phyloP scores from a whole-genome alignment of 1,284 basidiomycete species.

The Apiotrichum siamense region DNA sequence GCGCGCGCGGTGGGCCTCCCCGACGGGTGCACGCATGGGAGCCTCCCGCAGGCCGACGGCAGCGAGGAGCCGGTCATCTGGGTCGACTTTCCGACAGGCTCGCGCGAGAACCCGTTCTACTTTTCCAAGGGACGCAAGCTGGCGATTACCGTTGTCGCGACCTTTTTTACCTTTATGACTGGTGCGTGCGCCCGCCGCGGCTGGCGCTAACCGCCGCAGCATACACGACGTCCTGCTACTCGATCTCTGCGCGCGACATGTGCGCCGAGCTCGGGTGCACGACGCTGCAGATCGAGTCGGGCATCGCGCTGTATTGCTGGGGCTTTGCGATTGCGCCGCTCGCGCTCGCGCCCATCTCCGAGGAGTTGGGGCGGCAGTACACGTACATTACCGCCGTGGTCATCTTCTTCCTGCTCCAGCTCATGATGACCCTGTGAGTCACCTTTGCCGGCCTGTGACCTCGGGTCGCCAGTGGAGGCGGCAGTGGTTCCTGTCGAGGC shows the following conservation, averaged over 20 bases:
- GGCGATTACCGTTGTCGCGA: conserved; percentile 58
- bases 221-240: conserved; percentile 55
- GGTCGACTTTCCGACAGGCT: conserved; percentile 57
- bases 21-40: conserved; percentile 9
- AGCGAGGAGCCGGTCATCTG: conserved; percentile 33
- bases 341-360: conserved; percentile 65
- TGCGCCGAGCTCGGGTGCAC: conserved; percentile 59
- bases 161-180: conserved; percentile 56
- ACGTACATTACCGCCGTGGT: conserved; percentile 59
- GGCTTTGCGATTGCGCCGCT: conserved; percentile 68
- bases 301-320: conserved; percentile 56
- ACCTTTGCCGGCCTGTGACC: background rate
- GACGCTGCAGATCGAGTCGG: conserved; percentile 57
- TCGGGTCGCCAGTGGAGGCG: too few species aligned
- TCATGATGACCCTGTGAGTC: conserved; percentile 59
- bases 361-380: conserved; percentile 68
- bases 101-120: conserved; percentile 56
- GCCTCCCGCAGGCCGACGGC: background rate
- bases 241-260: conserved; percentile 59
- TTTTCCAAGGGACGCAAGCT: conserved; percentile 55
- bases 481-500: too few species aligned
- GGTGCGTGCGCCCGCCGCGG: conserved; percentile 38
- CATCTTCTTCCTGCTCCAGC: conserved; percentile 56
- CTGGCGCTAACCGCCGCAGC: conserved; percentile 51
- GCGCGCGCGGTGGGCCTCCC: too few species aligned